phyloP scores from a whole-genome alignment of 108 stramenopile genomes.

The Stephanodiscus minutulus region DNA sequence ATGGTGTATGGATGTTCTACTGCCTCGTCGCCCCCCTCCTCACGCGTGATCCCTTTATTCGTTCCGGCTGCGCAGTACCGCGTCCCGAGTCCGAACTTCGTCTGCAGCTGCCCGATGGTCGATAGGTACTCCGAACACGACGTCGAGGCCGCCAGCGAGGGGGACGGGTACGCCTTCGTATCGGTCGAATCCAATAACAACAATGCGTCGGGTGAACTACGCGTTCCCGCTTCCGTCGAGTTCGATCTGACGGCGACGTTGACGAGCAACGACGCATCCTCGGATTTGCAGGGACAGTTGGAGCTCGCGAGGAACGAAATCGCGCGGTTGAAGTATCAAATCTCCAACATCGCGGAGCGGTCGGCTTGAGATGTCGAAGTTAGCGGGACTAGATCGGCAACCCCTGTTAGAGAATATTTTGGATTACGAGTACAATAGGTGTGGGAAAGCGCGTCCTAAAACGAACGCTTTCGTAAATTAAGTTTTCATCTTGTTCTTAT shows the following conservation, averaged over 20 bases:
- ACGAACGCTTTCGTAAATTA: too few relatives aligned
- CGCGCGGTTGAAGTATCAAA: slow-evolving; percentile 28
- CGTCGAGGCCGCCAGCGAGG: slow-evolving; percentile 9
- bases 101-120: slow-evolving; percentile 80
- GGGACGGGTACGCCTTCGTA: slow-evolving; percentile 7
- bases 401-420: too few relatives aligned
- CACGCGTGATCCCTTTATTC: background rate
- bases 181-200: background rate
- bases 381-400: too few relatives aligned
- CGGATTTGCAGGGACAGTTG: slow-evolving; percentile 28
- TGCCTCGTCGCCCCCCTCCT: background rate
- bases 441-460: too few relatives aligned
- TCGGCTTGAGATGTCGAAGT: too few relatives aligned
- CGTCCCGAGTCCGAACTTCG: slow-evolving; percentile 92
- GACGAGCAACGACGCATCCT: slow-evolving; percentile 12
- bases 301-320: slow-evolving; percentile 39
- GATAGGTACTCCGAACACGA: slow-evolving; percentile 32
- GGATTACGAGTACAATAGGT: too few relatives aligned
- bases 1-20: too few relatives aligned
- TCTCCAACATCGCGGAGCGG: background rate
- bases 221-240: slow-evolving; percentile 29
- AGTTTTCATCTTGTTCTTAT: too few relatives aligned
- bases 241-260: background rate
- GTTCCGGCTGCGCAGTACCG: slow-evolving; percentile 43
- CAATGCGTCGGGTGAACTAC: background rate